Percentiles rank a stretch among this genome's conserved stretches.
Conservation (phyloP, 768 basidiomycete species). For the Pulveroboletus sp. region DNA sequence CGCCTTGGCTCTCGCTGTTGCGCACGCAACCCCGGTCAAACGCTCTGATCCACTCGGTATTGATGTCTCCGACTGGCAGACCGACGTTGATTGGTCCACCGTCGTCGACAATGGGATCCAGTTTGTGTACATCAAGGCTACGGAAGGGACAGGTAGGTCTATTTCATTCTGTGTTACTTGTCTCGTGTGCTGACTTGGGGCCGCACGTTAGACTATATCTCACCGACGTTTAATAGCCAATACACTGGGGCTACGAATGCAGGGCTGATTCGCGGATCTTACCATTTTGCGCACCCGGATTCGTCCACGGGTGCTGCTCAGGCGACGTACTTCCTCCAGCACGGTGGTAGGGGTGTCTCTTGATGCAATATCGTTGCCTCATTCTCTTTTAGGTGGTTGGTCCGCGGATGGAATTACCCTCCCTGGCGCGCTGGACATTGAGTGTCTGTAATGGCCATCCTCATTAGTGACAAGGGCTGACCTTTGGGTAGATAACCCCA, state of each 20-base stretch:
- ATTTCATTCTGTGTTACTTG: neutral
- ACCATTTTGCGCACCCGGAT: conserved; percentile 61
- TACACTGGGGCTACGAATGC: conserved; percentile 56
- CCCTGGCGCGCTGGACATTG: conserved; percentile 63
- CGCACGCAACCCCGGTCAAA: conserved; percentile 15
- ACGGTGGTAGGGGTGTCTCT: conserved; percentile 42
- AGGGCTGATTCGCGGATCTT: conserved; percentile 56
- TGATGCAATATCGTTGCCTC: neutral
- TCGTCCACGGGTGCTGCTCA: conserved; percentile 53
- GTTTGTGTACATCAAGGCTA: conserved; percentile 68
- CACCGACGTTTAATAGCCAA: conserved; percentile 40
- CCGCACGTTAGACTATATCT: conserved; percentile 17
- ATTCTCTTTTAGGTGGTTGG: conserved; percentile 44
- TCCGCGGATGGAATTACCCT: conserved; percentile 55
- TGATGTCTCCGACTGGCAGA: conserved; percentile 54
- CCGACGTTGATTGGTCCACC: conserved; percentile 48
- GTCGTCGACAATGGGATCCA: conserved; percentile 49
- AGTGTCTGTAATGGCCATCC: conserved; percentile 38
- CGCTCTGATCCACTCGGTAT: conserved; percentile 47
- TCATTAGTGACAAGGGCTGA: neutral
- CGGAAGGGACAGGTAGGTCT: conserved; percentile 53
- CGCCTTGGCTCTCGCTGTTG: conserved; percentile 13
- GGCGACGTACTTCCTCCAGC: conserved; percentile 54
- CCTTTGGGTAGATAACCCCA: conserved; percentile 43
- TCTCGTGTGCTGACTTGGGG: neutral